Evolutionary conservation across 2,329 filamentous ascomycete species (phyloP), one percentile per base, ranked within the genome.

Genomic region (Cercospora zeae-maydis): DNA sequence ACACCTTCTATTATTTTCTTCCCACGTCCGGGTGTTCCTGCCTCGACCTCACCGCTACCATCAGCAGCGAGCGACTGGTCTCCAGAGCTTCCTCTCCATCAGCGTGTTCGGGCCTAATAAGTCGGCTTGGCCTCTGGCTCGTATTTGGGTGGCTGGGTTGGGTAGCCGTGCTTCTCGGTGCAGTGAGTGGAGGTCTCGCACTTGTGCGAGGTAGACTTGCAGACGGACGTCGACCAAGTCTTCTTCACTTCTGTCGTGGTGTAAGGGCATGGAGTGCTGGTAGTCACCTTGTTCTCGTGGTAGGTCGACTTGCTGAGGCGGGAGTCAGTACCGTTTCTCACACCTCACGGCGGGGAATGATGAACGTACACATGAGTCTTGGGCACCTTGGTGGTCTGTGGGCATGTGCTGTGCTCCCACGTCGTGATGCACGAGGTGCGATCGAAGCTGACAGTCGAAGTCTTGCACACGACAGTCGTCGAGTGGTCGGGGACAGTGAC

Each of bases 401-500:
- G 59, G 49, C 64, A 66, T 30, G 53, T 54, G 57, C 62, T 64
- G 37, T 19, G 24, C 10, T 33, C 27, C 24, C 42, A 31, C 33
- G 52, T 61, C 19, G 62, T 59, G 33, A 58, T 27, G 36, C 39
- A 58, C 2, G 64, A 64, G 19, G 62, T 66, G 59, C 61, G 57
- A 19, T 59, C 54, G 55, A 57, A 66, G 16, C 24, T 16, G 52
- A 63, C 58, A 19, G 64, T 56, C n/a, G 52, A 61, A 27, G 64
- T 66, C 45, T 63, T 62, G 64, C 64, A 66, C 27, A 66, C 54
- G 27, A 63, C 58, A 9, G 34, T 59, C 13, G 60, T 62, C 34
- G 56, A 58, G 42, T 42, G 39, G 57, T 64, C 63, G 55, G 64
- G 64, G n/a, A 64, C 56, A 8, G 62, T 66, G 62, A 64, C 39